These are phyloP conservation scores for Fonsecaea pedrosoi DNA, from an alignment of 2,329 filamentous ascomycete species.

Conservation along the genomic window DNA sequence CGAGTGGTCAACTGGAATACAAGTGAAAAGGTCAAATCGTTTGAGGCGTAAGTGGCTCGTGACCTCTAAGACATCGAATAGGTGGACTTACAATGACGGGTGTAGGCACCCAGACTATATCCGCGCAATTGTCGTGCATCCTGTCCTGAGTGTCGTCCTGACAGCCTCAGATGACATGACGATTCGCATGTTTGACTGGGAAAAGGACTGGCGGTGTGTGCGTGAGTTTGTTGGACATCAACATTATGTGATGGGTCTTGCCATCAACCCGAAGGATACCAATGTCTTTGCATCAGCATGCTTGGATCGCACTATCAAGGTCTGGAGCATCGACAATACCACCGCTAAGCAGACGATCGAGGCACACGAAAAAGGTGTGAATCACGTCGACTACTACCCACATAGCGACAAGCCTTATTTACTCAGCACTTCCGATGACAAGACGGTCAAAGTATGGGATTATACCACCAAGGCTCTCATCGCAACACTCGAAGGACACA, in stretches of 20 bases:
- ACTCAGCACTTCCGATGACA: slow-evolving; percentile 93
- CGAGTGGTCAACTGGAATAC: slow-evolving; percentile 99
- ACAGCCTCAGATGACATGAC: slow-evolving; percentile 99
- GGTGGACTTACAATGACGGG: slow-evolving; percentile 8
- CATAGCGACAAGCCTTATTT: slow-evolving; percentile 79
- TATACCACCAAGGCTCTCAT: slow-evolving; percentile 98
- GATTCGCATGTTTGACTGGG: slow-evolving; percentile 99
- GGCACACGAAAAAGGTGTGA: slow-evolving; percentile 97
- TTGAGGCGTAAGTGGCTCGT: slow-evolving; percentile 37
- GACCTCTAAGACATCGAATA: not conserved
- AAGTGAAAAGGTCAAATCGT: slow-evolving; percentile 73
- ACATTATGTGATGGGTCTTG: slow-evolving; percentile 88
- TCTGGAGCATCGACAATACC: slow-evolving; percentile 94
- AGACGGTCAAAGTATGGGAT: slow-evolving; percentile 98
- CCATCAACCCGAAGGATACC: slow-evolving; percentile 86
- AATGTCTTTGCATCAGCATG: slow-evolving; percentile 82
- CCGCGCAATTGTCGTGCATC: slow-evolving; percentile 93
- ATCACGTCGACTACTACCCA: slow-evolving; percentile 89
- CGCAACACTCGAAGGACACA: slow-evolving; percentile 94
- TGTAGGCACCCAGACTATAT: slow-evolving; percentile 88
- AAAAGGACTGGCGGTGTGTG: slow-evolving; percentile 96
- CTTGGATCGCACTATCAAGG: slow-evolving; percentile 95
- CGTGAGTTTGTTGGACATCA: slow-evolving; percentile 96
- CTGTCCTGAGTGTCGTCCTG: slow-evolving; percentile 91
- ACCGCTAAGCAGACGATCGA: slow-evolving; percentile 96